Percentiles rank a stretch among this genome's conserved stretches.
Evolutionary conservation across 2,329 filamentous ascomycete species (phyloP).

Genomic region (Verticillium nubilum): DNA sequence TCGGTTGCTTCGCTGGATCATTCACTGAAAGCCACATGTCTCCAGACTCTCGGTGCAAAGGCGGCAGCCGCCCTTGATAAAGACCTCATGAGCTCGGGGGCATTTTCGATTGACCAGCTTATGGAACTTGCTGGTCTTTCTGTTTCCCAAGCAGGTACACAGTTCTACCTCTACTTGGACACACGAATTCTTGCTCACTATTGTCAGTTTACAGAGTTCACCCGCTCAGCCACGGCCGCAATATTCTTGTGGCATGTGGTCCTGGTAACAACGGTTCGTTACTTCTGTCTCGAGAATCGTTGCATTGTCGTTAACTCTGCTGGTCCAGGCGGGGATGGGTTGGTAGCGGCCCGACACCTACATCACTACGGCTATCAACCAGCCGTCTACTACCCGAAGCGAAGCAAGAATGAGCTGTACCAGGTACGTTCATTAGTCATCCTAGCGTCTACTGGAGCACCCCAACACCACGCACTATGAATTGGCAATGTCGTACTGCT

Average conservation of each 20-base stretch:
- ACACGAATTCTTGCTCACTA: not conserved
- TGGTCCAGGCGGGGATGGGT: slow-evolving; percentile 78
- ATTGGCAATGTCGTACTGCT: not conserved
- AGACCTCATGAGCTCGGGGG: slow-evolving; percentile 84
- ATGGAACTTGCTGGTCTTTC: slow-evolving; percentile 96
- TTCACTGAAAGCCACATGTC: not conserved
- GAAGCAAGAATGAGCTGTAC: slow-evolving; percentile 85
- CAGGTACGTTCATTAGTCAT: slow-evolving; percentile 46
- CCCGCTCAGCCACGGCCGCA: slow-evolving; percentile 63
- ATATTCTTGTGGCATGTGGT: slow-evolving; percentile 84
- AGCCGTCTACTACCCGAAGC: slow-evolving; percentile 88
- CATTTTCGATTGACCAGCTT: slow-evolving; percentile 90
- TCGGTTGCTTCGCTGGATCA: not conserved
- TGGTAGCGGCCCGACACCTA: slow-evolving; percentile 90
- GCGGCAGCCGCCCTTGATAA: slow-evolving; percentile 84
- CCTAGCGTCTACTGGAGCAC: not conserved
- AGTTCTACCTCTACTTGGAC: not conserved
- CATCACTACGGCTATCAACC: slow-evolving; percentile 88
- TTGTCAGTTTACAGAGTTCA: slow-evolving; percentile 76
- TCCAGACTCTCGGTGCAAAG: slow-evolving; percentile 77
- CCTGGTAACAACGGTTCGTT: slow-evolving; percentile 65
- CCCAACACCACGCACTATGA: not conserved
- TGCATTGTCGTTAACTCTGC: not conserved
- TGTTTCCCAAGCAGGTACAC: slow-evolving; percentile 81
- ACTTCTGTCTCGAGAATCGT: not conserved